Conservation (phyloP, 257 asterid genomes). For the Rhazya stricta region DNA sequence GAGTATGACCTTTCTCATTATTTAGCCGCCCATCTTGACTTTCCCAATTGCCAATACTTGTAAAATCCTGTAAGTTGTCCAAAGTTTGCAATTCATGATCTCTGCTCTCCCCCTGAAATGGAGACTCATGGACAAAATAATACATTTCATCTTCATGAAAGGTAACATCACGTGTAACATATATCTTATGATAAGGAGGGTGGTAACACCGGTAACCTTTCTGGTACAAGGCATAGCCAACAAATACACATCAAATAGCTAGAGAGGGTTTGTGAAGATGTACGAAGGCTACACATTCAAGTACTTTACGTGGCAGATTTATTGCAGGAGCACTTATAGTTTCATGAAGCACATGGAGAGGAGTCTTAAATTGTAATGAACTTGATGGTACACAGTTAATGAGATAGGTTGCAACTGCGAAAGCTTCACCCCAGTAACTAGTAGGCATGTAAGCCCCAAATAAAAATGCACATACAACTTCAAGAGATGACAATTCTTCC, state of each 20-base stretch:
- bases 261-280: conserved; percentile 2
- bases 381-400: background rate
- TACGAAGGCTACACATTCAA: conserved; percentile 18
- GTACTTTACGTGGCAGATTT: too few species aligned
- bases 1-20: too few species aligned
- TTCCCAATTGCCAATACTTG: background rate
- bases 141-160: too few species aligned
- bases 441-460: background rate
- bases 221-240: background rate
- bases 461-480: background rate
- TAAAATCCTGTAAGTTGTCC: background rate
- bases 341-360: background rate
- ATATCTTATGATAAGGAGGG: background rate
- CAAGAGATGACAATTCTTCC: background rate
- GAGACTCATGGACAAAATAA: background rate
- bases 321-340: background rate
- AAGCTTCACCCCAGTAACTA: background rate
- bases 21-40: background rate
- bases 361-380: background rate
- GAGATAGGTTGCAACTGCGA: background rate
- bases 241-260: background rate
- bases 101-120: background rate
- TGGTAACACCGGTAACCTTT: background rate
- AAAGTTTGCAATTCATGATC: conserved; percentile 2
- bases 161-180: background rate